phyloP scores from a whole-genome alignment of 2,329 filamentous ascomycete genomes.

The Fonsecaea erecta region DNA sequence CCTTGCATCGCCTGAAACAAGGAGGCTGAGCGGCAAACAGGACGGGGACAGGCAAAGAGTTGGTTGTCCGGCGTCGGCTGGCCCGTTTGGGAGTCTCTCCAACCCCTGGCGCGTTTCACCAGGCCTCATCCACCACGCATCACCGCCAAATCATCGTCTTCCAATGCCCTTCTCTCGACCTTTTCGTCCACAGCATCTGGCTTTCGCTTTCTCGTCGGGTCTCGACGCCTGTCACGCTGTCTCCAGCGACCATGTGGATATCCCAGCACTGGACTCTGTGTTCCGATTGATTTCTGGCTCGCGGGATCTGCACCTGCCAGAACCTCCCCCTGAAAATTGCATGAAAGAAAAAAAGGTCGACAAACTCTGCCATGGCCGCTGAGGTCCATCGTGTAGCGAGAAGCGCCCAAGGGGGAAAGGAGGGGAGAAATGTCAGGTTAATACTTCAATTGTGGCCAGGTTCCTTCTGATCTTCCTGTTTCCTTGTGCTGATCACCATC shows the following conservation, averaged over 20 bases:
- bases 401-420: slow-evolving; percentile 23
- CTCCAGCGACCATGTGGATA: slow-evolving; percentile 20
- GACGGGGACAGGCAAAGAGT: slow-evolving; percentile 2
- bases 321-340: slow-evolving; percentile 16
- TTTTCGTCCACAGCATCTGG: slow-evolving; percentile 24
- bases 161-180: slow-evolving; percentile 6
- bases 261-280: slow-evolving; percentile 1
- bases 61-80: not conserved
- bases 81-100: not conserved
- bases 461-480: slow-evolving; percentile 21
- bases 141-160: slow-evolving; percentile 28
- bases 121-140: slow-evolving; percentile 12
- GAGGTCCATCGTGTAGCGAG: slow-evolving; percentile 6
- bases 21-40: slow-evolving; percentile 28
- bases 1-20: slow-evolving; percentile 33
- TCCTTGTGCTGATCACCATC: slow-evolving; percentile 28
- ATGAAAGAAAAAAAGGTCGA: slow-evolving; percentile 7
- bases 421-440: not conserved
- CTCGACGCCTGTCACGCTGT: slow-evolving; percentile 7
- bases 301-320: slow-evolving; percentile 12
- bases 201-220: slow-evolving; percentile 2
- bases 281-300: slow-evolving; percentile 3
- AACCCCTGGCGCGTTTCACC: slow-evolving; percentile 32
- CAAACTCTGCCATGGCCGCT: slow-evolving; percentile 4
- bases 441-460: slow-evolving; percentile 3